Evolutionary conservation across 108 stramenopile genomes (phyloP), one percentile per base, ranked within the genome.

Genomic region (Pseudonitzschia delicatissima): DNA sequence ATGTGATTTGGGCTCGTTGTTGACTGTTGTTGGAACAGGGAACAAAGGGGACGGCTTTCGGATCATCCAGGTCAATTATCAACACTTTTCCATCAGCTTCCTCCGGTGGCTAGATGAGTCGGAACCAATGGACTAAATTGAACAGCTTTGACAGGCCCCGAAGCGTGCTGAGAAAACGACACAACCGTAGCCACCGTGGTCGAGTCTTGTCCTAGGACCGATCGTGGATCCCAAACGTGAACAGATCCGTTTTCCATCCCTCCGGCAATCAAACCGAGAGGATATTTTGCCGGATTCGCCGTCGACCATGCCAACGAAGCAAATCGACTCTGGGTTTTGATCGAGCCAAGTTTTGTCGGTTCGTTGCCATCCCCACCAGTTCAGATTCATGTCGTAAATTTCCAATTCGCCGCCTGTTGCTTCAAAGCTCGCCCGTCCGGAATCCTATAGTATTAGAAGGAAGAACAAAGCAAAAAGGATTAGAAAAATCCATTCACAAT

Each of bases 211-310:
- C 8, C 15, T 26, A 90, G 57, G 11, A 97, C 60, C 18, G 76
- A 75, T 26, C 79, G 51, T 6, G 93, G 87, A 67, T 96, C 87
- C 96, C 96, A 99, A 32, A 98, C 64, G 55, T 90, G 76, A 47
- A 99, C 84, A 17, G 85, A 81, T 1, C 98, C 98, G 81, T 99
- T 95, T 57, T 80, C 70, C 97, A 99, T 96, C 44, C 98, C 98
- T 20, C 96, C 97, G 28, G 97, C 97, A 9, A 99, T 40, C 44
- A 98, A 66, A 23, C 96, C 96, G 57, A 78, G 63, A 11, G 79
- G 69, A 58, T 77, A 87, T 29, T 66, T 67, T 11, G 40, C 44
- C 15, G 27, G 28, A 23, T 64, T 69, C 20, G 57, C 29, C 3
- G 69, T 34, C 4, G 82, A 68, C 92, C 92, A 92, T 17, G 75